A percentile compares a stretch with the other conserved stretches of the same genome.
phyloP scores from a whole-genome alignment of 2,329 filamentous ascomycete genomes.

The Ascochyta viciae-villosae region DNA sequence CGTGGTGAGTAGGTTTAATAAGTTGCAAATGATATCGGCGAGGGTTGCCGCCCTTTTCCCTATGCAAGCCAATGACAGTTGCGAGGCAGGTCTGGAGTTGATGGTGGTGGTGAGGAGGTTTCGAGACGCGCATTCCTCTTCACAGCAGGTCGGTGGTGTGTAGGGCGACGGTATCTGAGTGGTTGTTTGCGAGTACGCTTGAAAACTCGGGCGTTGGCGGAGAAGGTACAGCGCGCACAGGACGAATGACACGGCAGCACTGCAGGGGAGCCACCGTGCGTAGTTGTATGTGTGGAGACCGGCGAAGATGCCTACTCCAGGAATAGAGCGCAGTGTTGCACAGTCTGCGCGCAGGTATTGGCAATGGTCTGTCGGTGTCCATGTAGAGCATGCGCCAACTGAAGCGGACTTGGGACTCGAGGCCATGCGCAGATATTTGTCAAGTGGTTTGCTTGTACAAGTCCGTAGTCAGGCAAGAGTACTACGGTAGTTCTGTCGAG shows the following conservation, averaged over 20 bases:
- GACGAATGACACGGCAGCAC: conserved; percentile 14
- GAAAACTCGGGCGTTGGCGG: conserved; percentile 9
- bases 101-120: background rate
- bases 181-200: conserved; percentile 4
- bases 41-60: conserved; percentile 1
- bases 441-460: background rate
- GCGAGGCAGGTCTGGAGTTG: conserved; percentile 4
- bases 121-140: conserved; percentile 8
- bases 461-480: conserved; percentile 1
- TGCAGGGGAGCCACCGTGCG: conserved; percentile 9
- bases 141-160: conserved; percentile 6
- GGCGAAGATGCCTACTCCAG: conserved; percentile 15
- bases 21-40: conserved; percentile 8
- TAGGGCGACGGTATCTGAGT: conserved; percentile 8
- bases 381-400: conserved; percentile 4
- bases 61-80: conserved; percentile 11
- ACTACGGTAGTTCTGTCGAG: background rate
- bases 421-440: background rate
- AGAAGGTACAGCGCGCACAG: conserved; percentile 9
- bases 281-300: conserved; percentile 16
- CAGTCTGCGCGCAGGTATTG: conserved; percentile 15
- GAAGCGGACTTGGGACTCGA: conserved; percentile 15
- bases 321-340: conserved; percentile 17
- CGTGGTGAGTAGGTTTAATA: conserved; percentile 11
- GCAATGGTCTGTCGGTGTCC: conserved; percentile 12